Evolutionary conservation across 2,329 filamentous ascomycete species (phyloP), one percentile per base, ranked within the genome.

Genomic region (Metarhizium robertsii): DNA sequence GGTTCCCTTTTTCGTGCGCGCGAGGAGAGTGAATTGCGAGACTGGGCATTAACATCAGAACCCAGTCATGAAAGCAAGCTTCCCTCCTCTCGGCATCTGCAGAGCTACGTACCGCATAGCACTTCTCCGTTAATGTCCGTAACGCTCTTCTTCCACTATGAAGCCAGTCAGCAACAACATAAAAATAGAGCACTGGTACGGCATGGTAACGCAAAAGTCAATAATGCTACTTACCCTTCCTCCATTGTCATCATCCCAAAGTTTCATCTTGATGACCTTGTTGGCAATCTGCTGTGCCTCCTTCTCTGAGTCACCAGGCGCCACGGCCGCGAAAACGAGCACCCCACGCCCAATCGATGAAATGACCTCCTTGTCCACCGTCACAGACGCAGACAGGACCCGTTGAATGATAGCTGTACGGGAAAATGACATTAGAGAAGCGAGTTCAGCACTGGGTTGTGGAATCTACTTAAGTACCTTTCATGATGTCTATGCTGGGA

Each of bases 11-110:
- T 92, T 95, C n/a, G 92, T 92, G 49, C 86, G 88, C 50, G 91
- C 95, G 52, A 95, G 80, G 10, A 99, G 81, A 2, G 94, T 99
- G 68, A 99, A 99, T 73, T 99, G 94, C 14, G 94, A 97, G 49
- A 99, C 92, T 95, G 66, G 45, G 42, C 3, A 25, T 18, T 11
- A 56, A 2, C 2, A 8, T 34, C n/a, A 25, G 11, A 3, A 43
- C 30, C 5, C 34, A n/a, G 7, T 48, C 25, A 16, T 10, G 7
- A 10, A 18, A 18, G 6, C 8, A 11, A 18, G n/a, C 4, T 32
- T 16, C 4, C 16, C 40, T 8, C n/a, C n/a, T 14, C 11, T 46
- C 30, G 51, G 20, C 32, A 30, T 40, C 34, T 11, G 38, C 42
- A n/a, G 52, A 38, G 34, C 47, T 52, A 57, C 66, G 54, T 79